Evolutionary conservation across 2,329 filamentous ascomycete species (phyloP).

Genomic region (Ceratocystis cacaofunesta): DNA sequence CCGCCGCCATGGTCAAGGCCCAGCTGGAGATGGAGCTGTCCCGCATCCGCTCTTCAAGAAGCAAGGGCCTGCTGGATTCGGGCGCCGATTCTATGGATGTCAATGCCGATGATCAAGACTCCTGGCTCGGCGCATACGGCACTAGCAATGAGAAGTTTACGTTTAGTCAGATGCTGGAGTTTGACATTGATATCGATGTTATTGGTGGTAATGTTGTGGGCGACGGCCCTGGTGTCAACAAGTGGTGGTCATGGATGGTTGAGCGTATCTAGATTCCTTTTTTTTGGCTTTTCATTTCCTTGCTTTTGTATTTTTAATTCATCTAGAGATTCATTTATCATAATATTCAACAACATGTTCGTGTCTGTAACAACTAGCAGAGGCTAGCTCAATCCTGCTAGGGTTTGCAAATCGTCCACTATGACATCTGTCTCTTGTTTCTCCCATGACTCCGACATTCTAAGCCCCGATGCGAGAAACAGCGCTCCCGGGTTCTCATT

Average conservation of each 20-base stretch:
- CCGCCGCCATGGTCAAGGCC: constrained; percentile 57
- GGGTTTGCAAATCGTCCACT: too few relatives aligned
- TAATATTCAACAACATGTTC: not conserved
- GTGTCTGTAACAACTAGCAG: too few relatives aligned
- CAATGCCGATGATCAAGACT: constrained; percentile 57
- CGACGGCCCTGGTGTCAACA: constrained; percentile 55
- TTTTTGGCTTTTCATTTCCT: not conserved
- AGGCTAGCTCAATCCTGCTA: too few relatives aligned
- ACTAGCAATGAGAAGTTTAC: constrained; percentile 50
- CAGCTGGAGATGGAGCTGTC: constrained; percentile 69
- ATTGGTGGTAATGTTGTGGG: constrained; percentile 55
- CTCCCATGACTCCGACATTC: too few relatives aligned
- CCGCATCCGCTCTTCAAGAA: constrained; percentile 59
- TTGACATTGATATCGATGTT: constrained; percentile 64
- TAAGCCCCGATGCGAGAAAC: too few relatives aligned
- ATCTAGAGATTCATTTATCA: not conserved
- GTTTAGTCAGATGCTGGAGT: constrained; percentile 72
- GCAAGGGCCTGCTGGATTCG: constrained; percentile 69
- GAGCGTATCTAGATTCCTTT: constrained; percentile 37
- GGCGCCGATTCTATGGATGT: constrained; percentile 52
- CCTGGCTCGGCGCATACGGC: constrained; percentile 70
- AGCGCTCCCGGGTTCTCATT: too few relatives aligned
- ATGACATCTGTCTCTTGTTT: too few relatives aligned
- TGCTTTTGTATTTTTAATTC: not conserved
- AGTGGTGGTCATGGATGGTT: constrained; percentile 87